Conservation (phyloP, 225 moss, liverwort and hornwort species). For the Pseudisothecium myosuroides region DNA sequence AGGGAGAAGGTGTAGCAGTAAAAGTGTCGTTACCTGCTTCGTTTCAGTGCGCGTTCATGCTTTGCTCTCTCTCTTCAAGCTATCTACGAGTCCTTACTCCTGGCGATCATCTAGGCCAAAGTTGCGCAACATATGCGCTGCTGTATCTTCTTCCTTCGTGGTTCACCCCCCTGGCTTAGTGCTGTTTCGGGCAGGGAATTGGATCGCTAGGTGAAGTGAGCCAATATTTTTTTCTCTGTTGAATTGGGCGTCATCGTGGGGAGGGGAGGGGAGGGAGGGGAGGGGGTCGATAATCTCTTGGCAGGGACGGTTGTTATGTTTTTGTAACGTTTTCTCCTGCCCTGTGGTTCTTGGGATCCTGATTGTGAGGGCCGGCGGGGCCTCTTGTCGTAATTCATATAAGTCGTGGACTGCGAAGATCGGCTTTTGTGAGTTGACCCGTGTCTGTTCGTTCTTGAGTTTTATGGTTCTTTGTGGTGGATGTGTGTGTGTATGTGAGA, state of each 20-base stretch:
- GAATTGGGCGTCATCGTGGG: background rate
- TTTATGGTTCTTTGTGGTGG: background rate
- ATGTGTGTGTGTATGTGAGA: background rate
- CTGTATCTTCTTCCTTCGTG: no score
- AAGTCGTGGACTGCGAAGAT: background rate
- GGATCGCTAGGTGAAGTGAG: background rate
- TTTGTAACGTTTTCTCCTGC: background rate
- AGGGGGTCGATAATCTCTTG: background rate
- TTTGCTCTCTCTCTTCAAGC: conserved; percentile 24
- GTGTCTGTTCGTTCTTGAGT: background rate
- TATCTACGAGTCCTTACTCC: background rate
- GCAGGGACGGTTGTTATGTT: background rate
- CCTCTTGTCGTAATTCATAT: background rate
- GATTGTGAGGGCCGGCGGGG: background rate
- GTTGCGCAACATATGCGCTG: background rate
- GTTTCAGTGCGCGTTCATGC: background rate
- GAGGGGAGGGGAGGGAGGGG: background rate
- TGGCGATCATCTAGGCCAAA: background rate
- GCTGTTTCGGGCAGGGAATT: background rate
- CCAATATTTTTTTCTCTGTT: no score
- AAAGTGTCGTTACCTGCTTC: background rate
- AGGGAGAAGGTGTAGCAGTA: background rate
- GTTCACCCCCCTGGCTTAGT: background rate
- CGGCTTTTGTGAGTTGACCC: background rate
- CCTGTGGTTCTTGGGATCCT: background rate